Base-by-base conservation (phyloP, 208 protist genomes). In the Trichomonas tenax region DNA sequence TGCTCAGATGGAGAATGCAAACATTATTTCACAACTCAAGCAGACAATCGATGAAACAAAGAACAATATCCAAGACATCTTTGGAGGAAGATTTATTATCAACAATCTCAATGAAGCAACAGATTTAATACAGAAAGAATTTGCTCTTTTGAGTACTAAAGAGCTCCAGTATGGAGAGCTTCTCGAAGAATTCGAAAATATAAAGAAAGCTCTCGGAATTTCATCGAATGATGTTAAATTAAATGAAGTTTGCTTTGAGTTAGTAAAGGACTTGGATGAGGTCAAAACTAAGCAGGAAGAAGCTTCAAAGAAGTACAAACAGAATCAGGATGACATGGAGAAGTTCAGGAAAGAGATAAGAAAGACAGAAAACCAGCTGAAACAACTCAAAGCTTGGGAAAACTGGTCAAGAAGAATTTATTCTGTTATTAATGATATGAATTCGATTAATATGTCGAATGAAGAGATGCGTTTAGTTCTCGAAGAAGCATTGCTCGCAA, bases 351-450 rank as follows among this genome's bases (percentile, higher is more conserved):
- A 38, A 48, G 86, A 93, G 38, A 48, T 41, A 0, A 93, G 44
- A 51, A 93, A 51, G 46, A 17, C 17, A 49, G 86, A 93, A 36
- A 38, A 14, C 14, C 44, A 93, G 46, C 1, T 93, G 10, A 38
- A 36, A 0, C 15, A n/a, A 17, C 45, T 93, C 4, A 93, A 51
- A 93, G 40, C 41, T 49, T 93, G 86, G 86, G 86, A 93, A 93
- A 93, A 51, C n/a, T 93, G 86, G 86, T 41, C 86, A 17, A 93
- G 34, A 51, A 48, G 86, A 93, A 93, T 93, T 51, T 44, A 93
- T 51, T 48, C 40, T 36, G 34, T 93, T 8, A 93, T 93, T 21
- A 34, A 93, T 51, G 86, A 93, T n/a, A 40, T 44, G 14, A 41
- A 93, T 26, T 93, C 23, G n/a, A 3, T 51, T 17, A 41, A 93